Base-by-base conservation (phyloP, 1,139 yeast genomes). In the Geotrichum candidum region DNA sequence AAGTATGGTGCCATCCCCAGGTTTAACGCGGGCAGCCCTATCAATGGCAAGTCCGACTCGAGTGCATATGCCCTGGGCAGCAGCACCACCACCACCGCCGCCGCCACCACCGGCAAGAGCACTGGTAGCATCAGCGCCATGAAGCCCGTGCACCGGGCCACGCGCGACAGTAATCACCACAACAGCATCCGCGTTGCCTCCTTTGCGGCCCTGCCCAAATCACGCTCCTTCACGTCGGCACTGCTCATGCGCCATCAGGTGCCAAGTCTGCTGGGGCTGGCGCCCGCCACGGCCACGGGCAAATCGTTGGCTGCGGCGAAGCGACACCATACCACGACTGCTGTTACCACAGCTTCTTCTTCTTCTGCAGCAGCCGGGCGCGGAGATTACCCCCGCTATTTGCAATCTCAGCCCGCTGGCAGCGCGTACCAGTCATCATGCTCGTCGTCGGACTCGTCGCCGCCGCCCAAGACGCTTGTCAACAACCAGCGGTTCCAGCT, bases 191-290 rank as follows among this genome's bases (percentile, higher is more conserved):
- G 46, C 15, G 46, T 41, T 5, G 59, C 54, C 1, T n/a, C 54
- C 22, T 56, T 56, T 23, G 51, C 59, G 6, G 59, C 54, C 6
- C 45, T 60, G 45, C 62, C 62, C 56, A 60, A 60, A 18, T 60
- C 62, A 13, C 22, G 52, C n/a, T 60, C 59, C 29, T 60, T 60
- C 35, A 53, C 53, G 15, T 60, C 62, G 11, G 62, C 62, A 11
- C 27, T 60, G 27, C 53, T 60, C 4, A 48, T 56, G 59, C 33
- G 59, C 2, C 54, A 56, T 45, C 57, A 54, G 41, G 57, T 45
- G 0, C 57, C 57, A 6, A 29, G 51, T n/a, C 46, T 41, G 45
- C 46, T 38, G 25, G 15, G 45, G 45, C 54, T 41, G 46, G 46
- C 46, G 18, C 46, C 46, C 4, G 48, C 18, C 15, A 22, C 53